Base-by-base conservation (phyloP, 2,329 filamentous ascomycete species). In the Arachnomyces sp. region DNA sequence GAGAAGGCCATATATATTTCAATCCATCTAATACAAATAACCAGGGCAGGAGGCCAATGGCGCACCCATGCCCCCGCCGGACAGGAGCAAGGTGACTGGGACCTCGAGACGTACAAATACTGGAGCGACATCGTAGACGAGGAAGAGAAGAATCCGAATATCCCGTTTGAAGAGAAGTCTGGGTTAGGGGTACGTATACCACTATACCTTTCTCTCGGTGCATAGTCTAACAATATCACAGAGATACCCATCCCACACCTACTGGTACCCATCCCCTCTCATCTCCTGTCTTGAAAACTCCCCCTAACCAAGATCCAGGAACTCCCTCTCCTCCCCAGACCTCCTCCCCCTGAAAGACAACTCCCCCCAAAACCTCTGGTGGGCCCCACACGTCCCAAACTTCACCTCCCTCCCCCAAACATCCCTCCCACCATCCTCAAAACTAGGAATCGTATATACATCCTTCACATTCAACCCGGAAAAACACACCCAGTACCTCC, bases 31-130 rank as follows among this genome's bases (percentile, higher is more conserved):
- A 25, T 9, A 25, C 9, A 9, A 5, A 25, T 25, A 25, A 25
- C 38, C 28, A 68, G 66, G 65, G 69, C 69, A 2, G 69, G 70
- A 3, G 69, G 65, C 1, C 64, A 71, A 39, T 73, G 68, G 68
- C 59, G 66, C 28, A 63, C 67, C 2, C 65, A 69, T 44, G 62
- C 66, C 12, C 50, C 52, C 1, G 31, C 44, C 2, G 44, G 55
- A 5, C 56, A 63, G 29, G 60, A 63, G 36, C 49, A 60, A 32
- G 55, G 60, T 33, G 52, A 50, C 16, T 72, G 67, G 67, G 67
- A 72, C 47, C 44, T 56, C 0, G 58, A 65, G 47, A 71, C 63
- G 2, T 70, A 67, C 45, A 38, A 58, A 9, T 46, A 57, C n/a
- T 72, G 67, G 68, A 51, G 56, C 21, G 39, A 49, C 1, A 43